These are phyloP conservation scores for Kokia cookei DNA, from an alignment of 441 rosid genomes.

Conservation along the genomic window DNA sequence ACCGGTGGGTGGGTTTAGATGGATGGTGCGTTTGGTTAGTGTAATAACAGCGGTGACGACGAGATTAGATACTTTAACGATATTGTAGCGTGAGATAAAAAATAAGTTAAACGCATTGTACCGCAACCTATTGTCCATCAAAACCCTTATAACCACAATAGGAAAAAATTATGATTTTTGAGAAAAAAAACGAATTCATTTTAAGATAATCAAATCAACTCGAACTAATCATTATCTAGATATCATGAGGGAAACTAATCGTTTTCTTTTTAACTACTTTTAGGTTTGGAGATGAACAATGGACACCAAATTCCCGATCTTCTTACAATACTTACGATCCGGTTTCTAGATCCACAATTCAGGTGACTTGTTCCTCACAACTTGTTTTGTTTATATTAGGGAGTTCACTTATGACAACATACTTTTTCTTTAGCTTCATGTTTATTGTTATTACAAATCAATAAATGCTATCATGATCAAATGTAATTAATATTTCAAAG, in stretches of 20 bases:
- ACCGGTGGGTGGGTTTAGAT: too few relatives aligned
- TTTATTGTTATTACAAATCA: neutral
- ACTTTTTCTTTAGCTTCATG: neutral
- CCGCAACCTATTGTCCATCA: too few relatives aligned
- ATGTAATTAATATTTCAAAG: neutral
- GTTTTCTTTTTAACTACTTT: neutral
- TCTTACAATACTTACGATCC: constrained; percentile 51
- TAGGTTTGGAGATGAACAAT: constrained; percentile 45
- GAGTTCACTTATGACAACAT: neutral
- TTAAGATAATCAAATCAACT: too few relatives aligned
- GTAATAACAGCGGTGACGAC: too few relatives aligned
- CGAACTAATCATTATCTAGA: too few relatives aligned
- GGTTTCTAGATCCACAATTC: constrained; percentile 55
- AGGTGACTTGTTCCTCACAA: constrained; percentile 11
- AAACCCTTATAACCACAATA: too few relatives aligned
- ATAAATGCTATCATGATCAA: neutral
- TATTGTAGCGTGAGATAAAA: too few relatives aligned
- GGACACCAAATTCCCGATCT: constrained; percentile 35
- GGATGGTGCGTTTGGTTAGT: too few relatives aligned
- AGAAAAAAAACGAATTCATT: too few relatives aligned
- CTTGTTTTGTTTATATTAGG: neutral
- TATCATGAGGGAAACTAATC: neutral
- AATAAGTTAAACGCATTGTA: neutral
- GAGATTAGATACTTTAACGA: too few relatives aligned
- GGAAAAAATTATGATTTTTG: too few relatives aligned